phyloP scores from a whole-genome alignment of 768 basidiomycete species.

The Lactarius deliciosus region DNA sequence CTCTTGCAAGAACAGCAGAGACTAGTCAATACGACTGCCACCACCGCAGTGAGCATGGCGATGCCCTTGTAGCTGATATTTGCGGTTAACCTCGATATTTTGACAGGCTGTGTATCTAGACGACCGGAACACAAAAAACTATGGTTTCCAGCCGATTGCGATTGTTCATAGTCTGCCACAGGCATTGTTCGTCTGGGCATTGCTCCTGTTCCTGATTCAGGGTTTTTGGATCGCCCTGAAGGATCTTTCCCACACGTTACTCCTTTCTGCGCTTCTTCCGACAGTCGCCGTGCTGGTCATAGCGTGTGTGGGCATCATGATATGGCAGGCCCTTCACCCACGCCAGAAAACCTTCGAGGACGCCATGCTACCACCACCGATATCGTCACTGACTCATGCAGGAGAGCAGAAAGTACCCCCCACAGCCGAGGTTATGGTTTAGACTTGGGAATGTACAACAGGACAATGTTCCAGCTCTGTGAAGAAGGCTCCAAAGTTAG shows the following conservation, averaged over 20 bases:
- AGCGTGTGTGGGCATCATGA: not conserved
- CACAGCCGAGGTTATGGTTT: not conserved
- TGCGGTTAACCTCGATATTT: not conserved
- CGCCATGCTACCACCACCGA: not conserved
- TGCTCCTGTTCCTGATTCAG: not conserved
- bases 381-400: not conserved
- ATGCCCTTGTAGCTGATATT: not conserved
- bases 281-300: not conserved
- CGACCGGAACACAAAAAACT: not conserved
- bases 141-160: not conserved
- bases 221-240: not conserved
- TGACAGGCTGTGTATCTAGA: not conserved
- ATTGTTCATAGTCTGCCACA: not conserved
- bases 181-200: not conserved
- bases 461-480: not conserved
- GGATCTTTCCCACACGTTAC: not conserved
- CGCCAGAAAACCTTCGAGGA: not conserved
- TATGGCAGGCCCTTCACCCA: not conserved
- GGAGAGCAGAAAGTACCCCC: not conserved
- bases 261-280: not conserved
- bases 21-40: not conserved
- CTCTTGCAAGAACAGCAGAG: conserved; percentile 14
- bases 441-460: not conserved
- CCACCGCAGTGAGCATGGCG: not conserved
- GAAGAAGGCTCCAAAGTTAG: not conserved